Evolutionary conservation across 78 protist genomes (phyloP), one percentile per base, ranked within the genome.

Genomic region (Dictyostelium intermedium): DNA sequence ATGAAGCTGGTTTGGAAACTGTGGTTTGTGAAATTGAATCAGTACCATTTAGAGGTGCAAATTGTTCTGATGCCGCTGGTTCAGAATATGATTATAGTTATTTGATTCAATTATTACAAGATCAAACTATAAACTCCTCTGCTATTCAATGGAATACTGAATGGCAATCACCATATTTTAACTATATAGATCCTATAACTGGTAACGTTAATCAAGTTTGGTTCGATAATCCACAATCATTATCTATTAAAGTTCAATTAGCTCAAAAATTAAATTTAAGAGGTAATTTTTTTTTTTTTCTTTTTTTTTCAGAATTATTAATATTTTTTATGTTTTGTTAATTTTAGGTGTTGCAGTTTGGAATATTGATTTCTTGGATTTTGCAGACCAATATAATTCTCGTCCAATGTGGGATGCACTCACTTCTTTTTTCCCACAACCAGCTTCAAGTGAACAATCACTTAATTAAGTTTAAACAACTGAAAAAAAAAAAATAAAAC

Each of bases 11-110:
- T 30, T 27, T 69, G 8, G 50, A 41, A 25, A 14, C 27, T 11
- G 25, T 60, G 2, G 47, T 84, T 63, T 94, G 91, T 8, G 74
- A 94, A 45, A 60, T 82, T 20, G 32, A 50, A 56, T 82, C 23
- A 8, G 76, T 56, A 6, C 76, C 70, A 50, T 82, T 56, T 35
- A 82, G 86, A 60, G 86, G 86, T 56, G 86, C 63, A 30, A 56
- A 82, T 60, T 82, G 86, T 82, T 56, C 77, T 0, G 86, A 82
- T 82, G 97, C 97, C 0, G 97, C 97, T n/a, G 97, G 97, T 18
- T 2, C n/a, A 7, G 91, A 96, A 43, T 45, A 27, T 6, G 56
- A 30, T n/a, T 93, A 82, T 60, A 35, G 43, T 23, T 14, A 56
- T n/a, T n/a, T 96, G 2, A 20, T 85, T 11, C 14, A 30, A 3